Evolutionary conservation across 2,329 filamentous ascomycete species (phyloP), one percentile per base, ranked within the genome.

Genomic region (Curvularia lunata): DNA sequence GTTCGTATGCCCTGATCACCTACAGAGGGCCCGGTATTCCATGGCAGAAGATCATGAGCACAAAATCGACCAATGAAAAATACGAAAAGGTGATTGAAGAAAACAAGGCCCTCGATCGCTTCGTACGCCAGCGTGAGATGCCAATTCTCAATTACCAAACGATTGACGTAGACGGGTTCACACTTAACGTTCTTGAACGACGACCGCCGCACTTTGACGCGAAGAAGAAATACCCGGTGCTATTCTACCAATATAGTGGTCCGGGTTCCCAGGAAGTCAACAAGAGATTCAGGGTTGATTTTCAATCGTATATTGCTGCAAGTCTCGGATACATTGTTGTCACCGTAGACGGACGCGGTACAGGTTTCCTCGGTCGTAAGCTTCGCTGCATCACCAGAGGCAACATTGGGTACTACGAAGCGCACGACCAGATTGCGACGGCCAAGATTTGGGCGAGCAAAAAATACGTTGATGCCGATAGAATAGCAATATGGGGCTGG

Each of bases 401-500:
- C 52, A 88, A 96, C 63, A 85, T 99, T 30, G 95, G 95, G 18
- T 82, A 90, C 68, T 91, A 88, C 73, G 95, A 99, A 80, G 86
- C 94, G 0, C 83, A 86, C 38, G 95, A 98, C 76, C 95, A 99
- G 76, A 98, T 99, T 65, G 90, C 88, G 25, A 90, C 92, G 0
- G 95, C 91, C 3, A 90, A 93, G 77, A 86, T 90, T 64, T 98
- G 92, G 88, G 89, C 90, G 0, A 80, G 82, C 37, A 94, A 92
- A 73, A 78, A 84, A 13, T 98, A 99, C 75, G 88, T 97, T 13
- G 96, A 99, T 74, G 82, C 85, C 25, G 83, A 86, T 6, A 87
- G 91, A 53, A 86, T 99, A 66, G 93, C 92, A 19, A 96, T 99
- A 72, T 99, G 95, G 95, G 95, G 95, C 47, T 99, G 95, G 95